Evolutionary conservation across 345 rosid species (phyloP), one percentile per base, ranked within the genome.

Genomic region (Syzygium grande): DNA sequence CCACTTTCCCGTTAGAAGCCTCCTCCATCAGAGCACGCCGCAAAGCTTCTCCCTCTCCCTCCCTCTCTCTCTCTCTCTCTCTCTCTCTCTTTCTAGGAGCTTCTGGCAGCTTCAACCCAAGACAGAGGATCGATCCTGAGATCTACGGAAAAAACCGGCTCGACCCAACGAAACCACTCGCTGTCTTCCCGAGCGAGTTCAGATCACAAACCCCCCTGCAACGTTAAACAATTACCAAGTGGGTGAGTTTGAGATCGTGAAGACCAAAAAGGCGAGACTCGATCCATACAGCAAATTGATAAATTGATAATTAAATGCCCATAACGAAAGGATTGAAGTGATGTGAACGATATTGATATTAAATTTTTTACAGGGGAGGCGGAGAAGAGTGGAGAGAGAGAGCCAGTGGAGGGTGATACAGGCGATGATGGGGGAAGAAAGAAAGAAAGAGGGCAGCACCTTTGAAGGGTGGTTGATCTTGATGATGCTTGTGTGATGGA

Each of bases 1-100:
- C 79, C 49, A 59, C n/a, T 65, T 63, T 84, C 41, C 90, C 90
- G 63, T 88, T 88, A 49, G 86, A 38, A 53, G 87, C 83, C 51
- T 63, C 88, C 86, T 84, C 90, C 90, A 88, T 88, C 83, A 52
- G 52, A 29, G 46, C 51, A 73, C 83, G 16, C 49, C 13, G 12
- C 13, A 10, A 19, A 73, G 83, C 83, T 34, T 73, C 49, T 38
- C 83, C 9, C 83, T 30, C 79, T 29, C 54, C 16, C 58, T 21
- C 34, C 6, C 19, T 30, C 79, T 34, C 46, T 73, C 14, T 9
- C 56, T 73, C 49, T 34, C 80, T 19, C 80, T 54, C 22, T 7
- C 58, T 19, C 59, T 21, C 34, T 14, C 21, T 30, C 79, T 34
- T 46, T 73, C 14, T 9, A 34, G 83, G 80, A 73, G 83, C 49